Evolutionary conservation across 805 yeast species (phyloP).

Genomic region (Metschnikowia arizonensis): DNA sequence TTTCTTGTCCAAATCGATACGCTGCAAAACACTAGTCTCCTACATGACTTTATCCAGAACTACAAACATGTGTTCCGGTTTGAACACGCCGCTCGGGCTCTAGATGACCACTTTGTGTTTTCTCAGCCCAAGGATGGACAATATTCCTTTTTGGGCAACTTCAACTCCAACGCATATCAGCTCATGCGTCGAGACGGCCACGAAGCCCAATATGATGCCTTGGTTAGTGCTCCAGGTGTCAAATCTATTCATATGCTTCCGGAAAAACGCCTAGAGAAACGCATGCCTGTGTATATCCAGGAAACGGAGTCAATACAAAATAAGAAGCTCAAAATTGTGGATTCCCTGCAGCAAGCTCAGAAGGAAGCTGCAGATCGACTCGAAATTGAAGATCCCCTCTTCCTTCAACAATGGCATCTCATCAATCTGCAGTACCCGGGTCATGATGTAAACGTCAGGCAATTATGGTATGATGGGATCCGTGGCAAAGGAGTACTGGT

Average conservation of each 20-base stretch:
- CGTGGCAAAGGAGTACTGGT: constrained; percentile 81
- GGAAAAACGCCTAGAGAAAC: constrained; percentile 48
- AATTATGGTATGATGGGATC: constrained; percentile 76
- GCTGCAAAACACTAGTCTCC: constrained; percentile 19
- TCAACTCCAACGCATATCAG: constrained; percentile 25
- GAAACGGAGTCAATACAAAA: no score
- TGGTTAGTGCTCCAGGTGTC: constrained; percentile 28
- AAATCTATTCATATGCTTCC: constrained; percentile 52
- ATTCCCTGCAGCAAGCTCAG: constrained; percentile 48
- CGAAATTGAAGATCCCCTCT: constrained; percentile 77
- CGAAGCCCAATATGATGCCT: constrained; percentile 24
- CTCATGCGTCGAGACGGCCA: constrained; percentile 27
- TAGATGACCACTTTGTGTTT: constrained; percentile 63
- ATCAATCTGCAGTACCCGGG: constrained; percentile 69
- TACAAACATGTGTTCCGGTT: constrained; percentile 40
- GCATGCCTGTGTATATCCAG: constrained; percentile 51
- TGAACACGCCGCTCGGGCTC: constrained; percentile 63
- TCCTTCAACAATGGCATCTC: constrained; percentile 88
- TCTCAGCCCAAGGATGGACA: constrained; percentile 43
- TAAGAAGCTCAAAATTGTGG: constrained; percentile 39
- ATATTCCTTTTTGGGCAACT: constrained; percentile 35
- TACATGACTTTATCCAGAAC: constrained; percentile 30
- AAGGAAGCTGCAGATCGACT: constrained; percentile 49
- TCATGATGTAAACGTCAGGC: constrained; percentile 80
- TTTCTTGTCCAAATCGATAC: constrained; percentile 57